Conservation (phyloP, 108 stramenopile genomes). For the Nitzschia sp. region DNA sequence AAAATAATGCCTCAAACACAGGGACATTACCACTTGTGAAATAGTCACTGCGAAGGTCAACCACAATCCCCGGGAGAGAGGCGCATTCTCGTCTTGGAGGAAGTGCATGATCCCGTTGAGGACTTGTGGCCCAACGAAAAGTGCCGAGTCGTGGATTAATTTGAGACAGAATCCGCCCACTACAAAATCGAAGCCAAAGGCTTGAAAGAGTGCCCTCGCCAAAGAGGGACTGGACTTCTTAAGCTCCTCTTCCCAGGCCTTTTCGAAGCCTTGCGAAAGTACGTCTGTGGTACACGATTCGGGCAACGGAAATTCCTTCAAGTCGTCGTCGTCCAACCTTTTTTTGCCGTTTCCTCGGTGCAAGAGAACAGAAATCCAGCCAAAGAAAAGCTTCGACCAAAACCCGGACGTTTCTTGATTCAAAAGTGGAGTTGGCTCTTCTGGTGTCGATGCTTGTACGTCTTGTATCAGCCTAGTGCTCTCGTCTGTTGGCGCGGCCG, state of each 20-base stretch:
- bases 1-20: conserved; percentile 93
- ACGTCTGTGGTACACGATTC: conserved; percentile 48
- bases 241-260: conserved; percentile 60
- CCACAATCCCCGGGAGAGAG: conserved; percentile 49
- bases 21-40: conserved; percentile 75
- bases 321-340: conserved; percentile 68
- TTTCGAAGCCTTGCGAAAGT: conserved; percentile 43
- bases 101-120: conserved; percentile 77
- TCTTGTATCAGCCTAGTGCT: too few species aligned
- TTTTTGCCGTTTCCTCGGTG: conserved; percentile 58
- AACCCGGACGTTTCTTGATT: conserved; percentile 17
- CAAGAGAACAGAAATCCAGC: conserved; percentile 76
- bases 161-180: conserved; percentile 68
- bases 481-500: too few species aligned
- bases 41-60: conserved; percentile 61
- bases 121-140: conserved; percentile 90
- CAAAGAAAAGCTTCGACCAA: conserved; percentile 65
- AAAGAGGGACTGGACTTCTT: conserved; percentile 39
- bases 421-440: not conserved
- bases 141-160: conserved; percentile 78
- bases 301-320: conserved; percentile 64
- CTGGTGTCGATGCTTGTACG: too few species aligned
- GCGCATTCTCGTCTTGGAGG: conserved; percentile 57
- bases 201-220: conserved; percentile 45
- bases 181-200: conserved; percentile 78